Evolutionary conservation across 192 early-diverging fungal species (phyloP).

Genomic region (Coemansia erecta): DNA sequence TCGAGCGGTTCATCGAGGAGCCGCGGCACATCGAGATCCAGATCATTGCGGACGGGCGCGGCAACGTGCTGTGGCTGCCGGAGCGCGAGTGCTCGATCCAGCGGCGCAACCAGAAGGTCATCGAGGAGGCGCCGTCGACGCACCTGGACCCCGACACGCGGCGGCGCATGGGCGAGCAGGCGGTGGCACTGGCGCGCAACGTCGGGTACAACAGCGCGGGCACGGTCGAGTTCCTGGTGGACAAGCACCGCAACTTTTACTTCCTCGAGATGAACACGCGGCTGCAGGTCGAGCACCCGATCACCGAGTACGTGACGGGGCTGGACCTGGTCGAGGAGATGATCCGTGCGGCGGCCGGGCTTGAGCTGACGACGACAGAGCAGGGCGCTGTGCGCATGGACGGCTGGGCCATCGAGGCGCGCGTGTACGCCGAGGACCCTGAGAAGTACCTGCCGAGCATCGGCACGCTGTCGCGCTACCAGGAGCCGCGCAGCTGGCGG

Average conservation of each 20-base stretch:
- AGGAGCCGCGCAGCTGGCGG: conserved; percentile 60
- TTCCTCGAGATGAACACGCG: conserved; percentile 84
- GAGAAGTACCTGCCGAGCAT: conserved; percentile 91
- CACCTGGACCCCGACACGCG: conserved; percentile 64
- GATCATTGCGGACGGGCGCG: conserved; percentile 66
- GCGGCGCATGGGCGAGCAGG: conserved; percentile 75
- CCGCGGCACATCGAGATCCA: conserved; percentile 79
- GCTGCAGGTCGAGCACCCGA: conserved; percentile 78
- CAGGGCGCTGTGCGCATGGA: conserved; percentile 77
- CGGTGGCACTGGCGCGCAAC: conserved; percentile 68
- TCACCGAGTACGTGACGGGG: conserved; percentile 78
- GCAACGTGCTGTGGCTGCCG: conserved; percentile 78
- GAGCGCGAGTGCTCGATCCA: conserved; percentile 89
- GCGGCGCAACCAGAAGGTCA: conserved; percentile 78
- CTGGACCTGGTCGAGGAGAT: conserved; percentile 94
- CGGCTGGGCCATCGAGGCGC: conserved; percentile 93
- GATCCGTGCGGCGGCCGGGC: conserved; percentile 86
- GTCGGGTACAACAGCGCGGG: conserved; percentile 76
- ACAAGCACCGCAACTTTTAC: conserved; percentile 71
- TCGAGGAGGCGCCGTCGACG: conserved; percentile 81
- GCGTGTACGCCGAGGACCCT: conserved; percentile 96
- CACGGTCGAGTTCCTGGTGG: conserved; percentile 76
- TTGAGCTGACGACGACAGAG: conserved; percentile 61
- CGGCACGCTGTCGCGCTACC: conserved; percentile 80
- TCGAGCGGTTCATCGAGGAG: conserved; percentile 90